phyloP scores from a whole-genome alignment of 2,329 filamentous ascomycete genomes.

The Penicillium sp. region DNA sequence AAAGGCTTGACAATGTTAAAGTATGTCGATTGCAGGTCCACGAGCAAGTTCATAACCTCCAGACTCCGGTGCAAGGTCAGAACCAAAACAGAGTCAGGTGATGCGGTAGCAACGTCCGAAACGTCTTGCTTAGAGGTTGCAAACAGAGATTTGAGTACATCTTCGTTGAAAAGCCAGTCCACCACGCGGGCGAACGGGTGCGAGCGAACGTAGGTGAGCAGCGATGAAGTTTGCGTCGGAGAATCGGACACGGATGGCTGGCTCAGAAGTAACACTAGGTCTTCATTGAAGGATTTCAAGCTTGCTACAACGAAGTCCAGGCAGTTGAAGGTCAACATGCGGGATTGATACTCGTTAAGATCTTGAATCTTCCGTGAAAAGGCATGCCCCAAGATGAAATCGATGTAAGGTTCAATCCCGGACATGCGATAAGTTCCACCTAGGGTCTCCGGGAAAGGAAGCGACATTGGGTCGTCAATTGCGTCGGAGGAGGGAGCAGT shows the following conservation, averaged over 20 bases:
- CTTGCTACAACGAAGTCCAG: constrained; percentile 80
- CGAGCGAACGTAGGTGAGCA: constrained; percentile 76
- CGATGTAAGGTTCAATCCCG: constrained; percentile 88
- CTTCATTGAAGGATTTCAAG: constrained; percentile 87
- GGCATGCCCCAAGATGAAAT: constrained; percentile 80
- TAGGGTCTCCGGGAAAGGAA: constrained; percentile 85
- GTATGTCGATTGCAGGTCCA: constrained; percentile 89
- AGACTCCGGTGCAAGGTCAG: constrained; percentile 76
- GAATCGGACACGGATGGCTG: constrained; percentile 72
- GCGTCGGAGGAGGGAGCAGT: constrained; percentile 57
- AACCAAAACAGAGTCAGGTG: constrained; percentile 77
- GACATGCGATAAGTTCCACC: constrained; percentile 75
- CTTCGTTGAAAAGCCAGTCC: constrained; percentile 98
- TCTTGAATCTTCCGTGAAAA: constrained; percentile 68
- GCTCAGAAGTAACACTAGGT: constrained; percentile 82
- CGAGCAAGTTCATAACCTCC: constrained; percentile 75
- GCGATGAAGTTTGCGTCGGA: constrained; percentile 70
- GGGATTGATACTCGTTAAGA: constrained; percentile 67
- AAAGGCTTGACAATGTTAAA: constrained; percentile 81
- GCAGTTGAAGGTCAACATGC: constrained; percentile 74
- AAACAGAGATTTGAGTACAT: constrained; percentile 77
- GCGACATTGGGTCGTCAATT: constrained; percentile 63
- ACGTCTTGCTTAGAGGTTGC: constrained; percentile 74
- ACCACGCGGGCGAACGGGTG: constrained; percentile 94
- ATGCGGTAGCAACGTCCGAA: constrained; percentile 67